Conservation (phyloP, 2,329 filamentous ascomycete species). For the Ophiostoma quercus region DNA sequence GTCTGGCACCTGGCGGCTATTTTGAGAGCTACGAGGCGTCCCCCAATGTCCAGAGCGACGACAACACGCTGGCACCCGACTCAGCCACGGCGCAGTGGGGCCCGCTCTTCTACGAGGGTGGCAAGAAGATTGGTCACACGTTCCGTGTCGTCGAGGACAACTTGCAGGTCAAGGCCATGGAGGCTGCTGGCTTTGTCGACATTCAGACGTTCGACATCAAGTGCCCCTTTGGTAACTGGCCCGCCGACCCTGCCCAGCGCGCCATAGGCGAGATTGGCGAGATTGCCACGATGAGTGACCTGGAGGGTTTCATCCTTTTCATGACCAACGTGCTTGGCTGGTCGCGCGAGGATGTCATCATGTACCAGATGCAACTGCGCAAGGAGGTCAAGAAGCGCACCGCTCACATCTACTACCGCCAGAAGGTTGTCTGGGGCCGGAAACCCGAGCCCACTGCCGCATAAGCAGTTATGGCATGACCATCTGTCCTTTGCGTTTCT, state of each 20-base stretch:
- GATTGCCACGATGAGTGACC: conserved; percentile 24
- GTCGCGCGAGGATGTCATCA: conserved; percentile 25
- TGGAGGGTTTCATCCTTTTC: conserved; percentile 27
- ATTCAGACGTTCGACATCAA: conserved; percentile 49
- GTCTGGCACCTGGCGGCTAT: conserved; percentile 48
- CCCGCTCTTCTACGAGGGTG: conserved; percentile 38
- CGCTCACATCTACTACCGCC: conserved; percentile 22
- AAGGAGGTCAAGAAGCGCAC: conserved; percentile 25
- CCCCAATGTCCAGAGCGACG: conserved; percentile 27
- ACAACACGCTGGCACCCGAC: conserved; percentile 27
- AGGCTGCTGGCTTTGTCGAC: conserved; percentile 53
- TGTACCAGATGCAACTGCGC: conserved; percentile 25
- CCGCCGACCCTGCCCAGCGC: conserved; percentile 32
- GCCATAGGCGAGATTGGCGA: conserved; percentile 29
- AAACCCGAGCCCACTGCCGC: conserved; percentile 22
- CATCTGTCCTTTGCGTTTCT: not conserved
- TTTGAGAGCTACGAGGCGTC: conserved; percentile 30
- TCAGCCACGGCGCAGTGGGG: conserved; percentile 28
- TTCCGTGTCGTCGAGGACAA: conserved; percentile 50
- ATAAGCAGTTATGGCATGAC: not conserved
- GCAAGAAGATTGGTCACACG: conserved; percentile 40
- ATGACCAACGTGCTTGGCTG: conserved; percentile 26
- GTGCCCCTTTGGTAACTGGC: conserved; percentile 34
- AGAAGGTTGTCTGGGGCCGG: conserved; percentile 24
- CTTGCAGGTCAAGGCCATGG: conserved; percentile 47